phyloP scores from a whole-genome alignment of 768 basidiomycete genomes.

The Amanita thiersii region DNA sequence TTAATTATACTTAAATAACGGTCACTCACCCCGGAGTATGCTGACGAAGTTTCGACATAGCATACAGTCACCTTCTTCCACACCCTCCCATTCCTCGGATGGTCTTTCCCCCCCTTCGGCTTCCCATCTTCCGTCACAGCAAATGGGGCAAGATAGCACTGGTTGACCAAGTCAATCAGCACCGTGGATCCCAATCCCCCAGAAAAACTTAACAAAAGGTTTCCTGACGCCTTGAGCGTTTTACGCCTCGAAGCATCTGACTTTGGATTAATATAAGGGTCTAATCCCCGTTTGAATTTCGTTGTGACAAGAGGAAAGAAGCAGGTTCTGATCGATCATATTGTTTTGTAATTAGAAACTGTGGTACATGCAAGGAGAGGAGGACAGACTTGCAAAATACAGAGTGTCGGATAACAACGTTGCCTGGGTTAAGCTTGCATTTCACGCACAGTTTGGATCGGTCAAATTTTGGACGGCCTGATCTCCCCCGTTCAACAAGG shows the following conservation, averaged over 20 bases:
- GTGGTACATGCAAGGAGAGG: constrained; percentile 4
- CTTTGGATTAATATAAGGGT: constrained; percentile 53
- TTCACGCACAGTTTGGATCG: constrained; percentile 63
- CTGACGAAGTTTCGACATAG: constrained; percentile 63
- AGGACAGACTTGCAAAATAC: constrained; percentile 76
- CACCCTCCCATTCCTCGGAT: constrained; percentile 53
- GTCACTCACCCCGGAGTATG: constrained; percentile 49
- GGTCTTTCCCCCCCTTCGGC: constrained; percentile 50
- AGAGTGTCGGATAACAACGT: constrained; percentile 68
- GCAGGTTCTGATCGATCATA: constrained; percentile 27
- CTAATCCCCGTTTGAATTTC: constrained; percentile 60
- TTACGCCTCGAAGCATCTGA: constrained; percentile 49
- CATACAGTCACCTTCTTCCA: constrained; percentile 59
- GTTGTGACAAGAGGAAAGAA: constrained; percentile 53
- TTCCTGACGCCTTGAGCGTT: constrained; percentile 57
- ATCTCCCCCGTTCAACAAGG: too few relatives aligned
- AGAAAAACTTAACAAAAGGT: constrained; percentile 64
- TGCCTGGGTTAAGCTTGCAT: constrained; percentile 60
- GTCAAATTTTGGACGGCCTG: constrained; percentile 63
- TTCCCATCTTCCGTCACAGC: constrained; percentile 11
- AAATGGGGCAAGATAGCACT: constrained; percentile 41
- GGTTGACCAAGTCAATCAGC: constrained; percentile 58
- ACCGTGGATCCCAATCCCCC: constrained; percentile 74
- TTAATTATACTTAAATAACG: constrained; percentile 6
- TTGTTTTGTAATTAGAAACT: not conserved